Evolutionary conservation across 345 rosid genomes (phyloP).

Genomic region (Eucalyptus caleyi): DNA sequence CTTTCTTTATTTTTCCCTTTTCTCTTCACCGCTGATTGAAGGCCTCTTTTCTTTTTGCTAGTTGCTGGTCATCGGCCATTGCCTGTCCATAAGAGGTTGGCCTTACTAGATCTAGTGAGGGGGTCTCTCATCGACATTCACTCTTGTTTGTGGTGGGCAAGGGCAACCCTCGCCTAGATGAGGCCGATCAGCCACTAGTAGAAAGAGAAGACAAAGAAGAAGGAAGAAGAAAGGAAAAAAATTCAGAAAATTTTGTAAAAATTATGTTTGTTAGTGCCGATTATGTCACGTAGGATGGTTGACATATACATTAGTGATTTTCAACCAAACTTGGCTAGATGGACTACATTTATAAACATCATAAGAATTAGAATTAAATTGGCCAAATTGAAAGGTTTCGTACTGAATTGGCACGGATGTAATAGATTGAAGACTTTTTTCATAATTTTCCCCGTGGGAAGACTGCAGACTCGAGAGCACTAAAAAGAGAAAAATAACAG

Average conservation of each 20-base stretch:
- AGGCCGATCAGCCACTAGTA: too few species aligned
- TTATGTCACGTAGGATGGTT: accelerated
- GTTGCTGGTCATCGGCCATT: too few species aligned
- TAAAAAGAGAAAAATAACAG: accelerated
- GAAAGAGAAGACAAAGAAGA: too few species aligned
- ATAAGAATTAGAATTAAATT: accelerated
- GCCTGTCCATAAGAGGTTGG: too few species aligned
- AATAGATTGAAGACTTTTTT: background rate
- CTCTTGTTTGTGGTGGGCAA: accelerated
- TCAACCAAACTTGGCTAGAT: accelerated
- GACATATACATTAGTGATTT: accelerated
- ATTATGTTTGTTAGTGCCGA: too few species aligned
- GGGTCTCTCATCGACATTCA: too few species aligned
- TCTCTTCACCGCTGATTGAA: accelerated
- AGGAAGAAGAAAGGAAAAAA: too few species aligned
- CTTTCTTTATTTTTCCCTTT: too few species aligned
- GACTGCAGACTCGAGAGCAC: background rate
- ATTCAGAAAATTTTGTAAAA: accelerated
- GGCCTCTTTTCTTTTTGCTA: too few species aligned
- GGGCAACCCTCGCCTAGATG: too few species aligned
- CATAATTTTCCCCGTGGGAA: too few species aligned
- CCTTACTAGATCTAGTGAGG: accelerated
- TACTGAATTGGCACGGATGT: accelerated
- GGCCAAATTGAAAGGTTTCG: accelerated
- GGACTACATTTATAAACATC: accelerated